Evolutionary conservation across 169 alveolate species (phyloP), one percentile per base, ranked within the genome.

Genomic region (Neospora caninum): DNA sequence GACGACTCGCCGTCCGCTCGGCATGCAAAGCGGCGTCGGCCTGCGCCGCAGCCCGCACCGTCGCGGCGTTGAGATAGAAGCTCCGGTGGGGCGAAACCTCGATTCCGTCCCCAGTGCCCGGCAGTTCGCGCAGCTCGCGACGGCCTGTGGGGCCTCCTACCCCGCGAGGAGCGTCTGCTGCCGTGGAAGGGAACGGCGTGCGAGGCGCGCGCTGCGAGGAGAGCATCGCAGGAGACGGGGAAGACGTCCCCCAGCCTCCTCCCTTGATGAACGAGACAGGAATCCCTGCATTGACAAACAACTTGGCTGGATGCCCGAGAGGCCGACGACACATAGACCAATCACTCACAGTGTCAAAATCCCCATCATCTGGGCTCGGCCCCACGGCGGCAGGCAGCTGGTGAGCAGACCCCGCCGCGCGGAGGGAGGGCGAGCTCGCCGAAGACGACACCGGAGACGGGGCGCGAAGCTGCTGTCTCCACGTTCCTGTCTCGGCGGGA

Each of bases 261-360:
- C 49, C 43, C 84, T 73, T 73, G 38, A 73, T 73, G 84, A 73
- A 73, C 43, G 84, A 73, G 42, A 73, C 84, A 31, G 84, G 45
- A 73, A 36, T 36, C 84, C 84, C 84, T n/a, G 84, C 49, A 22
- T 73, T 73, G 84, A 73, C 84, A 20, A 73, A 34, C 73, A 27
- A 22, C 73, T 64, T 64, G n/a, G 42, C 43, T n/a, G n/a, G 39
- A 73, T 2, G 45, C 25, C 25, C 84, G 31, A 27, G 45, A n/a
- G 84, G 39, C 84, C 49, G 42, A 41, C 84, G 39, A n/a, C 39
- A 73, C 38, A n/a, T 43, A n/a, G 84, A 73, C 43, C 38, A 31
- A 22, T 73, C 84, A n/a, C 84, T 73, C 39, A 31, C 1, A n/a
- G 39, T n/a, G 45, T 73, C 84, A 7, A n/a, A 0, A 10, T 31